These are phyloP conservation scores for Avicennia marina DNA, from an alignment of 257 asterid genomes.

Conservation along the genomic window DNA sequence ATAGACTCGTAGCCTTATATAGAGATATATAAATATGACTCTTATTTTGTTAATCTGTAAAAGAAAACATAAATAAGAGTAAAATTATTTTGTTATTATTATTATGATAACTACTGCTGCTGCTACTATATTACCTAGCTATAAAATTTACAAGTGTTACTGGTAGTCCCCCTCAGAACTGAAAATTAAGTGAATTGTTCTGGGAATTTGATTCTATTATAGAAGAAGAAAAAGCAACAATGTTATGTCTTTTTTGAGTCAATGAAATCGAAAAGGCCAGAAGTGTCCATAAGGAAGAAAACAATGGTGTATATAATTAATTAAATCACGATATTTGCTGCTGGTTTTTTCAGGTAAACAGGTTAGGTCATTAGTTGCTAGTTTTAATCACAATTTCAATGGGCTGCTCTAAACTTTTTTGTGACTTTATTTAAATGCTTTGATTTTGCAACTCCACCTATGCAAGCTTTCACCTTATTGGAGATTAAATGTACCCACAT, in stretches of 20 bases:
- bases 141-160: too few species aligned
- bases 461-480: neutral
- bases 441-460: neutral
- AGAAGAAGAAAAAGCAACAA: neutral
- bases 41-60: too few species aligned
- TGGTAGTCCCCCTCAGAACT: too few species aligned
- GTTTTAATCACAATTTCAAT: conserved; percentile 22
- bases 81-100: too few species aligned
- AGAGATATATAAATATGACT: too few species aligned
- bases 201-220: neutral
- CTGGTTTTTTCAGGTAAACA: conserved; percentile 16
- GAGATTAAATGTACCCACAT: neutral
- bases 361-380: conserved; percentile 16
- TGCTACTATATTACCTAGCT: too few species aligned
- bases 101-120: too few species aligned
- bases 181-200: neutral
- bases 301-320: too few species aligned
- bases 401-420: conserved; percentile 22
- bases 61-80: too few species aligned
- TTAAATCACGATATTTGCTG: too few species aligned
- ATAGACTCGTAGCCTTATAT: too few species aligned
- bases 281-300: neutral
- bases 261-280: neutral
- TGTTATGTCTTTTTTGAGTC: neutral
- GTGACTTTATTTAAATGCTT: neutral